Evolutionary conservation across 495 filamentous ascomycete species (phyloP).

Genomic region (Tuber borchii): DNA sequence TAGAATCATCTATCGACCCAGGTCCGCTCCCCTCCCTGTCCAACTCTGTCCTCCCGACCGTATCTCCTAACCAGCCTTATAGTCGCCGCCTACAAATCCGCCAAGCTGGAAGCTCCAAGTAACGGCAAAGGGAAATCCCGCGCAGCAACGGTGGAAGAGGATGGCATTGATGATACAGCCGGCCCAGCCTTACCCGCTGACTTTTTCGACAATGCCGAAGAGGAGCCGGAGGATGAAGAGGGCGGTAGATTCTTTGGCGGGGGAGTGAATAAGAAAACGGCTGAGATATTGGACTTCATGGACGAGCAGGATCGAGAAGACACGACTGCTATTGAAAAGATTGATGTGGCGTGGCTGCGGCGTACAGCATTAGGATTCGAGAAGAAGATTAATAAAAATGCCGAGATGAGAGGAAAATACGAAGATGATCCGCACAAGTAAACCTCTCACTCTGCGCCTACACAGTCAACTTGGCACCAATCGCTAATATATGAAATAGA

Average conservation of each 20-base stretch:
- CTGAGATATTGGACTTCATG: slow-evolving; percentile 83
- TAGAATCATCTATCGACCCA: slow-evolving; percentile 63
- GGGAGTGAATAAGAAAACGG: slow-evolving; percentile 72
- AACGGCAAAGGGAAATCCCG: slow-evolving; percentile 56
- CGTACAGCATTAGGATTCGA: slow-evolving; percentile 79
- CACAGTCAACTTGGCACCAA: not conserved
- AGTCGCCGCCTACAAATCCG: slow-evolving; percentile 59
- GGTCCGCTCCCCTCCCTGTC: slow-evolving; percentile 49
- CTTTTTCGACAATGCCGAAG: slow-evolving; percentile 53
- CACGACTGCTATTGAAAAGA: slow-evolving; percentile 58
- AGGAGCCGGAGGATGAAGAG: slow-evolving; percentile 66
- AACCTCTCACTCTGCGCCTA: slow-evolving; percentile 42
- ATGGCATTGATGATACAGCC: slow-evolving; percentile 57
- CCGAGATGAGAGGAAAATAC: slow-evolving; percentile 82
- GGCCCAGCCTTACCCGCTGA: slow-evolving; percentile 61
- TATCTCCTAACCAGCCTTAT: slow-evolving; percentile 46
- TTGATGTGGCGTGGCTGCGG: slow-evolving; percentile 76
- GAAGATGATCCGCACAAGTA: slow-evolving; percentile 79
- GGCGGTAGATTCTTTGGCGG: slow-evolving; percentile 94
- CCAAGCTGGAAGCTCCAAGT: slow-evolving; percentile 56
- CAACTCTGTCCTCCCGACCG: slow-evolving; percentile 1
- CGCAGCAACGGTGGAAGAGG: slow-evolving; percentile 56
- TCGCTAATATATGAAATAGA: slow-evolving; percentile 41
- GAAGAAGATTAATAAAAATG: slow-evolving; percentile 82
- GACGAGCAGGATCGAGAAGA: slow-evolving; percentile 60